A percentile compares a stretch with the other conserved stretches of the same genome.
Evolutionary conservation across 257 asterid species (phyloP).

Genomic region (Linderniella brevidens): DNA sequence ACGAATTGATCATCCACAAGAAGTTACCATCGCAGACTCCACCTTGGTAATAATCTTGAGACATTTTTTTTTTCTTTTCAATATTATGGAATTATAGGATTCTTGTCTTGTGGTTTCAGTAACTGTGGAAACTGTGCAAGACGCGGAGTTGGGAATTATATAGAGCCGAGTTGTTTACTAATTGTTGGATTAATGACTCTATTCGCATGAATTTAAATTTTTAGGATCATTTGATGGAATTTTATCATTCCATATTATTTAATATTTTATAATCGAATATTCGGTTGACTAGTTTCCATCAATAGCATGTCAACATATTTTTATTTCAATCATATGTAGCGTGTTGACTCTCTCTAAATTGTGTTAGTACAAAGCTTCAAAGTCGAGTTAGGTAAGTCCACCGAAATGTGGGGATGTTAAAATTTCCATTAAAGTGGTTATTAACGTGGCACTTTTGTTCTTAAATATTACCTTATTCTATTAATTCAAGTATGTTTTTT

Average conservation of each 20-base stretch:
- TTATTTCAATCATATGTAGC: not conserved
- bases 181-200: too few species aligned
- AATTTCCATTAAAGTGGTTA: too few species aligned
- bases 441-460: too few species aligned
- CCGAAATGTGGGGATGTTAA: too few species aligned
- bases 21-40: constrained; percentile 59
- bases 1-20: constrained; percentile 29
- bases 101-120: not conserved
- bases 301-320: not conserved
- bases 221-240: too few species aligned
- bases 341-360: constrained; percentile 12
- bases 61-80: constrained; percentile 21
- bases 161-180: too few species aligned
- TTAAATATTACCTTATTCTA: too few species aligned
- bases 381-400: constrained; percentile 3
- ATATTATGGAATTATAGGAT: not conserved
- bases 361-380: not conserved
- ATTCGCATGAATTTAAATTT: too few species aligned
- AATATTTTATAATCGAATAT: not conserved
- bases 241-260: too few species aligned
- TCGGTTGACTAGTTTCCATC: not conserved
- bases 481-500: too few species aligned
- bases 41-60: constrained; percentile 42
- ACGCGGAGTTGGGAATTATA: too few species aligned
- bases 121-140: too few species aligned